These are phyloP conservation scores for Fusarium verrucosum DNA, from an alignment of 2,329 filamentous ascomycete genomes.

Conservation along the genomic window DNA sequence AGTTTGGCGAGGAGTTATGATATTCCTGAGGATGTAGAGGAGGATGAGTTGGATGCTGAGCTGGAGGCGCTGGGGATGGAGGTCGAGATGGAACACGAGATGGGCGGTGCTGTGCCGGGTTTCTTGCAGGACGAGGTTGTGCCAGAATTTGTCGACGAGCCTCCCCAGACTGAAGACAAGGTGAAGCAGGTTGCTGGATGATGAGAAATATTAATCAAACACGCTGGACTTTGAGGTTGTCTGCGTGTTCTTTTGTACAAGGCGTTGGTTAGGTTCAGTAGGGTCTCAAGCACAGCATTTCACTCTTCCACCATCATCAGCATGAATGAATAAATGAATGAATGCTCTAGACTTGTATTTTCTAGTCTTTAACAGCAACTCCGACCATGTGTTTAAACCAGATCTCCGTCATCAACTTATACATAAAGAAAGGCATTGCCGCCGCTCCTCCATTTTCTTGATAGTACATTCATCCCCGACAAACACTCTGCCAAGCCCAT, in stretches of 20 bases:
- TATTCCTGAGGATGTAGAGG: constrained; percentile 95
- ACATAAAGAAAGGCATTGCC: not conserved
- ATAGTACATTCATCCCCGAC: constrained; percentile 21
- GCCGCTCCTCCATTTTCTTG: constrained; percentile 1
- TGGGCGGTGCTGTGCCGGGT: constrained; percentile 74
- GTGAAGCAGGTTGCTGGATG: constrained; percentile 81
- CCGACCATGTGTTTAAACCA: not conserved
- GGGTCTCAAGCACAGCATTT: constrained; percentile 29
- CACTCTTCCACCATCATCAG: not conserved
- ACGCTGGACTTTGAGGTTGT: not conserved
- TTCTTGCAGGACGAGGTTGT: constrained; percentile 90
- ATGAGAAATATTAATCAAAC: not conserved
- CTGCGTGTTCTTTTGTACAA: constrained; percentile 7
- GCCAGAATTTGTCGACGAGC: constrained; percentile 92
- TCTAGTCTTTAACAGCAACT: not conserved
- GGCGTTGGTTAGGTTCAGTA: constrained; percentile 41
- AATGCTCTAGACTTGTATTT: not conserved
- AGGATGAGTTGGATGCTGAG: constrained; percentile 95
- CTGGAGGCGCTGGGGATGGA: constrained; percentile 94
- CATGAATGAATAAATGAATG: too few species aligned
- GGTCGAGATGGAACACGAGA: constrained; percentile 81
- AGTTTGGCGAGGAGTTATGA: constrained; percentile 91
- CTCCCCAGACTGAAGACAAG: constrained; percentile 76
- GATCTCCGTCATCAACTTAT: too few species aligned
- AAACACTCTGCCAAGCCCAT: constrained; percentile 14